Base-by-base conservation (phyloP, 805 yeast genomes). In the Cyberlindnera galapagoensis region DNA sequence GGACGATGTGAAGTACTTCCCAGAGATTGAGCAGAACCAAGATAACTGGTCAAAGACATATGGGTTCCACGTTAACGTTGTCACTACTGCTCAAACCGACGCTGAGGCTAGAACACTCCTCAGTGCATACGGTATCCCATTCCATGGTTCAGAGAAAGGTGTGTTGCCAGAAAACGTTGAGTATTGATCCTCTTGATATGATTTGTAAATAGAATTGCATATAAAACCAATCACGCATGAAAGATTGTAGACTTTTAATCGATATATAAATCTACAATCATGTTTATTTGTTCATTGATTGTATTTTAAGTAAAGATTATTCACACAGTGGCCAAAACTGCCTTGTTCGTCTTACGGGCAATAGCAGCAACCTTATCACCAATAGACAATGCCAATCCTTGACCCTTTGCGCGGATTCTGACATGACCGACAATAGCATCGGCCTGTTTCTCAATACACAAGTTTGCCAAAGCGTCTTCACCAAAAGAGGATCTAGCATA, bases 331-430 rank as follows among this genome's bases (percentile, higher is more conserved):
- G 49, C 24, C 52, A 41, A 23, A 45, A 44, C 18, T 21, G 64
- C 56, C 35, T 60, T 62, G 36, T 65, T 67, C 30, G 64, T 60
- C 52, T 70, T 69, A 40, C 81, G 74, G 28, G 90, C 81, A 56
- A 86, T 74, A 34, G 84, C 68, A 33, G 96, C 94, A 34, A 90
- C 92, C 49, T 87, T 75, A 52, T 92, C 97, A 42, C 99, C 99
- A 47, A 94, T 67, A 3, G 95, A 80, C 42, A 94, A 66, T 7
- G 98, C 98, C 44, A 94, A 70, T 5, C 98, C 98, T 67, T 94
- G 97, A 15, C 97, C 95, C 72, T 90, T 88, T 12, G 97, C 82
- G 62, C 99, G 77, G 51, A 92, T 88, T 63, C 98, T 78, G 28
- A 88, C 95, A 53, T 88, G 95, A 7, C 99, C 99, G 38, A 83